Percentiles rank a stretch among this genome's conserved stretches.
Conservation (phyloP, 1,139 yeast genomes). For the Yamadazyma kanchanaburiensis region DNA sequence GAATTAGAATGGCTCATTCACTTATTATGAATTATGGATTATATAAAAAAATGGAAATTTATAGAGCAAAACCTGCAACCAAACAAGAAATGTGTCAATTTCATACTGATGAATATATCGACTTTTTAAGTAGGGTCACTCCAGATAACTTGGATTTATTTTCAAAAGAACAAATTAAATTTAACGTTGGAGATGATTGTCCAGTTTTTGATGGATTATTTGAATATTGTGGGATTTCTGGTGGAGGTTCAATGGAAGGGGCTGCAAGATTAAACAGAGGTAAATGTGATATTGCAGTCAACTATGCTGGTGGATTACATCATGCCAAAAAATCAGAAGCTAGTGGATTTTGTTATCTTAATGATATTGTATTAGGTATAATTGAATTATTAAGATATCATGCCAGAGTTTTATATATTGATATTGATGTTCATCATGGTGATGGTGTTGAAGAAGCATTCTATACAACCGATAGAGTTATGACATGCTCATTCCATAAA, state of each 20-base stretch:
- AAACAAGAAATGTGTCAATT: conserved; percentile 98
- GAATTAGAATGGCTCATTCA: conserved; percentile 98
- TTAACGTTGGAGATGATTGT: conserved; percentile 97
- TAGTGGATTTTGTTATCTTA: conserved; percentile 91
- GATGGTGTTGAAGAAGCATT: conserved; percentile 99
- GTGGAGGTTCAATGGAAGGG: conserved; percentile 94
- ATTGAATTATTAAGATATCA: conserved; percentile 79
- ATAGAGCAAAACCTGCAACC: conserved; percentile 96
- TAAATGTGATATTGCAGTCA: conserved; percentile 91
- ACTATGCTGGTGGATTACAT: conserved; percentile 96
- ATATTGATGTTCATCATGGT: conserved; percentile 95
- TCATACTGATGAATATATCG: conserved; percentile 96
- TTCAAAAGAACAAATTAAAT: conserved; percentile 88
- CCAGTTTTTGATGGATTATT: conserved; percentile 95
- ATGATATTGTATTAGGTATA: conserved; percentile 89
- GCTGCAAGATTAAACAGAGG: conserved; percentile 78
- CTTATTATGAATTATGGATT: conserved; percentile 95
- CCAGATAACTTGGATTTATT: conserved; percentile 93
- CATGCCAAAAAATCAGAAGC: conserved; percentile 96
- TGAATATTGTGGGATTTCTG: conserved; percentile 79
- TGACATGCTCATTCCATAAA: conserved; percentile 94
- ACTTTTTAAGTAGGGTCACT: conserved; percentile 86
- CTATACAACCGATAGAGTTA: conserved; percentile 89
- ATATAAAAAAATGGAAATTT: conserved; percentile 95
- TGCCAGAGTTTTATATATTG: conserved; percentile 89